phyloP scores from a whole-genome alignment of 768 basidiomycete species.

The Tephrocybe sp. region DNA sequence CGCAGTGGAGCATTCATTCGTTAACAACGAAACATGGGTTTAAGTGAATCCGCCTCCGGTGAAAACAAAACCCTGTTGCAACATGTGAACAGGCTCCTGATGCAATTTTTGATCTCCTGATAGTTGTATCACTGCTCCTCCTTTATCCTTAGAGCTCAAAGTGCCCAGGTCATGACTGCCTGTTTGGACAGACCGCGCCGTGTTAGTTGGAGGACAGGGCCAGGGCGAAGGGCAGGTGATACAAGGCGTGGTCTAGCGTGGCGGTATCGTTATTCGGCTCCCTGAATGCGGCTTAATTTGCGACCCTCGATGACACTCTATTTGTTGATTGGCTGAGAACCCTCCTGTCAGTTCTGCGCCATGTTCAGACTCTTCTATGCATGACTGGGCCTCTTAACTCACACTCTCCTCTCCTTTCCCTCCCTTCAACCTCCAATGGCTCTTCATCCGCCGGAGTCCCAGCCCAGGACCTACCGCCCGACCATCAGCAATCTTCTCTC shows the following conservation, averaged over 20 bases:
- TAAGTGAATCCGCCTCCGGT: too few species aligned
- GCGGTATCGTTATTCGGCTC: conserved; percentile 16
- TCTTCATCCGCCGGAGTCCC: conserved; percentile 20
- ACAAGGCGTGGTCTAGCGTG: not conserved
- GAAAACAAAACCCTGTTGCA: too few species aligned
- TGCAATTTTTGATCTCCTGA: not conserved
- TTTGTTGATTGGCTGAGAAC: conserved; percentile 20
- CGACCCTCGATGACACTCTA: conserved; percentile 16
- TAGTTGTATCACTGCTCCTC: not conserved
- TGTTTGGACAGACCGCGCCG: too few species aligned
- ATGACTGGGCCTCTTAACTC: conserved; percentile 4
- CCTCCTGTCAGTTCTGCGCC: conserved; percentile 4
- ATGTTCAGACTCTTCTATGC: conserved; percentile 5
- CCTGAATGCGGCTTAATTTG: conserved; percentile 10
- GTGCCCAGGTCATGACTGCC: too few species aligned
- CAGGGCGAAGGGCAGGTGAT: not conserved
- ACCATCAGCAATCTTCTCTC: conserved; percentile 33
- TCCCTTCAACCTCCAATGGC: conserved; percentile 15
- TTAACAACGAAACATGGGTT: too few species aligned
- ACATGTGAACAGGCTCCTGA: not conserved
- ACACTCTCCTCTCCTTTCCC: conserved; percentile 2
- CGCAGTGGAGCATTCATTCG: too few species aligned
- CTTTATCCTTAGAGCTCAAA: not conserved
- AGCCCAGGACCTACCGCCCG: conserved; percentile 26
- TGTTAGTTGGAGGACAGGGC: not conserved